Evolutionary conservation across 768 basidiomycete genomes (phyloP).

Genomic region (Boletus sp.): DNA sequence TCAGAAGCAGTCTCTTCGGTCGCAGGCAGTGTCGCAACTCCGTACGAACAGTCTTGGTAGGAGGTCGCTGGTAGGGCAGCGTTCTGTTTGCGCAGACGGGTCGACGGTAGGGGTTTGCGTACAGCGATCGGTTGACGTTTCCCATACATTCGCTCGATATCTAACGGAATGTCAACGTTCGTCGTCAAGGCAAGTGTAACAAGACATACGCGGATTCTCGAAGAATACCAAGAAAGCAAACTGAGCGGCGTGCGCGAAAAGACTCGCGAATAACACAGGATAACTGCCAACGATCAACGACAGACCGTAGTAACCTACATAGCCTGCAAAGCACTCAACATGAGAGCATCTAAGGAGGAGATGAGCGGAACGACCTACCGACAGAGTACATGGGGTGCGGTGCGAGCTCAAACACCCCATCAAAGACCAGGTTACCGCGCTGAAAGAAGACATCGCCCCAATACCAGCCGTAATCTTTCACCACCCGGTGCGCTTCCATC

Average conservation of each 20-base stretch:
- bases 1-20: slow-evolving; percentile 77
- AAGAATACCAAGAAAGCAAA: slow-evolving; percentile 95
- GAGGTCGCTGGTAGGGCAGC: slow-evolving; percentile 9
- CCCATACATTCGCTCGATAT: slow-evolving; percentile 93
- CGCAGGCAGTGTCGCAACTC: slow-evolving; percentile 54
- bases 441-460: slow-evolving; percentile 95
- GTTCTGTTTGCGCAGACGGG: slow-evolving; percentile 15
- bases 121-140: slow-evolving; percentile 87
- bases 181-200: background rate
- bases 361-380: slow-evolving; percentile 35
- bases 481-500: slow-evolving; percentile 94
- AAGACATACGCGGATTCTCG: slow-evolving; percentile 88
- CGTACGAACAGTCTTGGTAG: slow-evolving; percentile 27
- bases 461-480: slow-evolving; percentile 98
- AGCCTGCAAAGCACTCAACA: slow-evolving; percentile 47
- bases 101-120: slow-evolving; percentile 60
- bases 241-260: slow-evolving; percentile 94
- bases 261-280: slow-evolving; percentile 85
- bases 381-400: slow-evolving; percentile 97
- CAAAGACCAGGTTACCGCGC: slow-evolving; percentile 90
- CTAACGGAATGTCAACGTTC: slow-evolving; percentile 37
- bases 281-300: slow-evolving; percentile 90
- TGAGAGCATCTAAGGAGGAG: background rate
- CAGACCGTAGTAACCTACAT: slow-evolving; percentile 96
- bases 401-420: slow-evolving; percentile 94